These are phyloP conservation scores for Barnettozyma vustinii DNA, from an alignment of 805 yeast species.

Conservation along the genomic window DNA sequence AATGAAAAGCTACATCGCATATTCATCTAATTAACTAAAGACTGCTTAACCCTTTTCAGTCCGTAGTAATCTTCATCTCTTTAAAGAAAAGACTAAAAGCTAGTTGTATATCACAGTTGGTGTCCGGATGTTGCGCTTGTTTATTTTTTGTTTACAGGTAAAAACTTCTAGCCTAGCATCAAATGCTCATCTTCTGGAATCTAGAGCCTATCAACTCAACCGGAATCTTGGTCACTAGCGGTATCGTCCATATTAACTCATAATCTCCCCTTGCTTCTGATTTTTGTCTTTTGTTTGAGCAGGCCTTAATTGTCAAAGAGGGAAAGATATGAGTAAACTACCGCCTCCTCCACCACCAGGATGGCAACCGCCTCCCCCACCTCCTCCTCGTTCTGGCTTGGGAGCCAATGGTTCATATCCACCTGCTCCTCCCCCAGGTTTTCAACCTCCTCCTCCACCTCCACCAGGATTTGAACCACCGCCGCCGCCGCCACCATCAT, in stretches of 20 bases:
- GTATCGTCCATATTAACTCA: not conserved
- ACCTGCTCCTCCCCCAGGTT: conserved; percentile 25
- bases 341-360: conserved; percentile 17
- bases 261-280: not conserved
- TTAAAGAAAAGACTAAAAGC: too few species aligned
- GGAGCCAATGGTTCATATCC: conserved; percentile 16
- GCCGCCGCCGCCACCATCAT: conserved; percentile 31
- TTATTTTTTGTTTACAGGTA: not conserved
- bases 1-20: not conserved
- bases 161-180: not conserved
- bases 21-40: not conserved
- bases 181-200: not conserved
- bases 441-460: conserved; percentile 21
- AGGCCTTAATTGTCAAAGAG: not conserved
- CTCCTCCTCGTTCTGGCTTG: conserved; percentile 23
- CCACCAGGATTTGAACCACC: conserved; percentile 27
- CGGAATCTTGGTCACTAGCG: not conserved
- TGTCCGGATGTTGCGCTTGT: conserved; percentile 6
- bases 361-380: not conserved
- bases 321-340: conserved; percentile 12
- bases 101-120: too few species aligned
- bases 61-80: too few species aligned
- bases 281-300: not conserved
- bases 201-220: not conserved
- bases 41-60: too few species aligned